These are phyloP conservation scores for Sophora flavescens DNA, from an alignment of 306 rosid genomes.

Conservation along the genomic window DNA sequence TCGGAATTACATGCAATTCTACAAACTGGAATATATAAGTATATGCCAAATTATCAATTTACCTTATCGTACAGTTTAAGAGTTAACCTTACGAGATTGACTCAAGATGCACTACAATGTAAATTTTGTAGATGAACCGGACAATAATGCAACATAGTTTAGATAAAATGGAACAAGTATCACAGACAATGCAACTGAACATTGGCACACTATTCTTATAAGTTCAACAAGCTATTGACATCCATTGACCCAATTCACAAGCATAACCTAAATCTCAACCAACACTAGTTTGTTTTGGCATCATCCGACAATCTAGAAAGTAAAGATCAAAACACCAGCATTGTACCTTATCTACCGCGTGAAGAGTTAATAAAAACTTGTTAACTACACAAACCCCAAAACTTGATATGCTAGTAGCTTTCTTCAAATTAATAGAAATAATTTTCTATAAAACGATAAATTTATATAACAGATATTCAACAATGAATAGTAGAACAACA, in stretches of 20 bases:
- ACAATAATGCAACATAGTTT: not conserved
- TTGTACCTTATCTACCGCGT: not conserved
- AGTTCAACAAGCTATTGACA: conserved; percentile 19
- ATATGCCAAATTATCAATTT: not conserved
- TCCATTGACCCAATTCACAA: not conserved
- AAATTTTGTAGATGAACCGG: conserved; percentile 2
- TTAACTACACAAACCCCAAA: not conserved
- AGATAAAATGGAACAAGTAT: not conserved
- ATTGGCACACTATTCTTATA: not conserved
- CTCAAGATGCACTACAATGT: not conserved
- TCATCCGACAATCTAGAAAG: not conserved
- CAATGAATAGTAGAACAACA: not conserved
- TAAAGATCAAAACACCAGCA: not conserved
- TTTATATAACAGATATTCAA: not conserved
- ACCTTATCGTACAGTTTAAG: not conserved
- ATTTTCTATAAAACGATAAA: not conserved
- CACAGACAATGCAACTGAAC: not conserved
- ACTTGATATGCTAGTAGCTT: not conserved
- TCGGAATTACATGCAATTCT: not conserved
- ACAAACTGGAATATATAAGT: not conserved
- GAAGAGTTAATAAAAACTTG: not conserved
- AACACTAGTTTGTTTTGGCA: conserved; percentile 3
- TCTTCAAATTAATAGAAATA: not conserved
- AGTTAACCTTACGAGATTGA: not conserved
- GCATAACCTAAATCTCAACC: not conserved